phyloP scores from a whole-genome alignment of 805 yeast species.

The Nakazawaea ernobii region DNA sequence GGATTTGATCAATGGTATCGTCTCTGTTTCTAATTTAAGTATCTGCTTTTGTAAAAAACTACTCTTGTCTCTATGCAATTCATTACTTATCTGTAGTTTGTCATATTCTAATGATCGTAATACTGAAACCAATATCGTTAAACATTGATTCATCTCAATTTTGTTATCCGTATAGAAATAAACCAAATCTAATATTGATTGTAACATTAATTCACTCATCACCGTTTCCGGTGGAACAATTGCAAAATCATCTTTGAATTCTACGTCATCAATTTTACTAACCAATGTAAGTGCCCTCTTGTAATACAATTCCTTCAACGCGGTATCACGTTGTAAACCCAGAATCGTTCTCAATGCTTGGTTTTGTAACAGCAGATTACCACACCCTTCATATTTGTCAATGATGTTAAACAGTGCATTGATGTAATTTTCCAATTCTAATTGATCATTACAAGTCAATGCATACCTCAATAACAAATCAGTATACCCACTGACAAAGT shows the following conservation, averaged over 20 bases:
- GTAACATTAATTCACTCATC: conserved; percentile 17
- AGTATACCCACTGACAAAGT: conserved; percentile 25
- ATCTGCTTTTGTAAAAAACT: conserved; percentile 17
- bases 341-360: conserved; percentile 32
- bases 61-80: conserved; percentile 13
- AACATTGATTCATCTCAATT: conserved; percentile 19
- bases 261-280: not conserved
- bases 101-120: conserved; percentile 23
- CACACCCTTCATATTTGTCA: conserved; percentile 14
- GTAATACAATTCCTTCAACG: conserved; percentile 13
- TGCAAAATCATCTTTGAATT: not conserved
- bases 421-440: conserved; percentile 21
- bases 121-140: conserved; percentile 30
- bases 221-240: conserved; percentile 20
- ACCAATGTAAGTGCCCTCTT: not conserved
- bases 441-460: conserved; percentile 24
- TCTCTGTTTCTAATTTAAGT: conserved; percentile 21
- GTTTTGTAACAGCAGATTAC: conserved; percentile 23
- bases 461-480: conserved; percentile 36
- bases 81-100: not conserved
- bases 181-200: conserved; percentile 25
- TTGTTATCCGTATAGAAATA: conserved; percentile 22
- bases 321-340: conserved; percentile 18
- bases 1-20: conserved; percentile 31
- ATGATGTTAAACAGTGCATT: conserved; percentile 24